Conservation (phyloP, 495 filamentous ascomycete species). For the Staphylotrichum longicolle region DNA sequence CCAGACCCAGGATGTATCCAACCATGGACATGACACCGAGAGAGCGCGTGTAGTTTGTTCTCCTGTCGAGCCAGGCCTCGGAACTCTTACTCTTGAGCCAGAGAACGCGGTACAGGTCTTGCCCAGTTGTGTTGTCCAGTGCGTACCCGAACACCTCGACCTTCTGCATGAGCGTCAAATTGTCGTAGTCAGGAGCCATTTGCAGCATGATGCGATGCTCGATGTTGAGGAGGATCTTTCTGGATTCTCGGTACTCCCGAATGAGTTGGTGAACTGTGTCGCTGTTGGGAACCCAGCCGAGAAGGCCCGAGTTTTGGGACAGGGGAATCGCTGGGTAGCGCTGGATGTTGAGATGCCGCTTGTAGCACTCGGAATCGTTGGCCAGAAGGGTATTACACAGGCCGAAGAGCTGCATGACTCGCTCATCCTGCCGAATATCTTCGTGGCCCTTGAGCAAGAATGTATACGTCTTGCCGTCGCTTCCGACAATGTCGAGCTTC, state of each 20-base stretch:
- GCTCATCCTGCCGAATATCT: slow-evolving; percentile 96
- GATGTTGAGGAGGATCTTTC: slow-evolving; percentile 96
- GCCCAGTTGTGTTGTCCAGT: slow-evolving; percentile 96
- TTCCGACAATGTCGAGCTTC: slow-evolving; percentile 82
- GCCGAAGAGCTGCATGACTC: slow-evolving; percentile 98
- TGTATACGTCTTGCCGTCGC: slow-evolving; percentile 79
- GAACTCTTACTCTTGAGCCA: slow-evolving; percentile 99
- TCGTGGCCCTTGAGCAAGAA: slow-evolving; percentile 95
- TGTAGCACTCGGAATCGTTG: slow-evolving; percentile 92
- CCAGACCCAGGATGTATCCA: slow-evolving; percentile 94
- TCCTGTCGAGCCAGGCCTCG: slow-evolving; percentile 93
- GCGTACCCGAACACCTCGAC: slow-evolving; percentile 99
- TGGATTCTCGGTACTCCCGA: slow-evolving; percentile 92
- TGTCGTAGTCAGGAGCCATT: slow-evolving; percentile 99
- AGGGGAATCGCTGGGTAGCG: slow-evolving; percentile 91
- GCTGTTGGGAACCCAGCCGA: slow-evolving; percentile 97
- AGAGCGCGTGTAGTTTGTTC: slow-evolving; percentile 96
- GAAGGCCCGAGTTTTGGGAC: slow-evolving; percentile 89
- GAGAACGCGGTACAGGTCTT: slow-evolving; percentile 94
- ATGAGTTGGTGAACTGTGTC: slow-evolving; percentile 96
- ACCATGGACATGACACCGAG: slow-evolving; percentile 99
- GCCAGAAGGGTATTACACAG: slow-evolving; percentile 90
- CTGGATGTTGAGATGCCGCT: slow-evolving; percentile 93
- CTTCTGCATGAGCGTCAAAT: slow-evolving; percentile 98
- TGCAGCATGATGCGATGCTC: slow-evolving; percentile 99